Evolutionary conservation across 768 basidiomycete species (phyloP), one percentile per base, ranked within the genome.

Genomic region (Amanita pallidorosea): DNA sequence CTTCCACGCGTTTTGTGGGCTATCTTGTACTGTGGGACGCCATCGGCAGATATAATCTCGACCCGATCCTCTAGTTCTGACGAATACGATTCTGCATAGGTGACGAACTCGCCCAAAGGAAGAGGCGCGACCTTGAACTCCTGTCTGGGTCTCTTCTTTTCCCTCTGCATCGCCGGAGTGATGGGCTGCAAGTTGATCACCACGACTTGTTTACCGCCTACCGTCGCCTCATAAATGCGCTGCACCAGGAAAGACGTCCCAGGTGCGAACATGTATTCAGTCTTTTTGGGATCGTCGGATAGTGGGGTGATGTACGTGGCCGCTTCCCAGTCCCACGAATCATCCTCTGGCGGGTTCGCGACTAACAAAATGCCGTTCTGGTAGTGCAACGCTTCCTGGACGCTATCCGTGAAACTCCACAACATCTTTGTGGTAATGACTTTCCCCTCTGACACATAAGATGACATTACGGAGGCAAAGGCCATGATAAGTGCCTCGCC

Each of bases 381-480:
- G 34, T 55, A 55, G 38, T 55, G 54, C 53, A 54, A 4, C 4
- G 54, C 54, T 18, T 54, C 42, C 25, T 55, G 11, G 29, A 41
- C 11, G 22, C 6, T 18, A 8, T 55, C 54, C 18, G 54, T 46
- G 51, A 55, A 55, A 37, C 53, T 54, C 42, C 53, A 55, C 15
- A 53, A 27, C 51, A 54, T 53, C 53, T 55, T 55, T 11, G 54
- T 55, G 15, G 54, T 54, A 22, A 54, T 45, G 11, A 29, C 17
- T 5, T 41, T 18, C 7, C 52, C 52, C 15, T n/a, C 18, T 9
- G 31, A 37, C 11, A 47, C 22, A 22, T 38, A 49, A 15, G 38
- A 20, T 23, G 38, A 35, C n/a, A 35, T 13, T 2, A 40, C 36
- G 13, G 53, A 20, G 35, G 34, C 42, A n/a, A 44, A 25, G 22